Evolutionary conservation across 2,329 filamentous ascomycete genomes (phyloP), one percentile per base, ranked within the genome.

Genomic region (Fusarium palustre): DNA sequence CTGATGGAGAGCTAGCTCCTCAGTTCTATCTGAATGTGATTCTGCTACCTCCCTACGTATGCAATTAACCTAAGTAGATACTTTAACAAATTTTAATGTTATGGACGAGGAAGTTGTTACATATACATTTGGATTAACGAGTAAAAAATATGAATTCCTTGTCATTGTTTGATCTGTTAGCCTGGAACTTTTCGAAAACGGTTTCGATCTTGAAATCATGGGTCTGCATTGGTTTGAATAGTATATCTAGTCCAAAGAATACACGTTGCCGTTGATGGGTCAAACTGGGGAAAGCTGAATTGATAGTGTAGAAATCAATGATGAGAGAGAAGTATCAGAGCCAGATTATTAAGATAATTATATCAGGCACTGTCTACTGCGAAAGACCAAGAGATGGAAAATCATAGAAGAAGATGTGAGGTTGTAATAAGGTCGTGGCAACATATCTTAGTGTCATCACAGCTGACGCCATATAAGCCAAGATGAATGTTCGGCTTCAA

Each of bases 101-200:
- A 69, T 55, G 52, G 41, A 55, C 39, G 13, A 57, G 24, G 55
- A 69, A n/a, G 11, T 7, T 9, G 33, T 13, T 39, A 12, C 6
- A 7, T 13, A 4, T 13, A 20, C 13, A 20, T 18, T 20, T 20
- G n/a, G 36, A 39, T n/a, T 11, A 20, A 20, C n/a, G 3, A 13
- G 18, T 18, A 2, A 36, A 36, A 0, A n/a, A 5, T 10, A 20
- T 13, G 12, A n/a, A 20, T 20, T 20, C 2, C 6, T 12, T 20
- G 18, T 39, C n/a, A 20, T 12, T 20, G 4, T 5, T 39, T 22
- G 7, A 6, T 38, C n/a, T 8, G n/a, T 7, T 20, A 8, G n/a
- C 5, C 36, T 13, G 5, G n/a, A 12, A 10, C n/a, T 38, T 38
- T 11, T 7, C 7, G 18, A 20, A 12, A 39, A 7, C 36, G 12